Evolutionary conservation across 768 basidiomycete genomes (phyloP).

Genomic region (Pleurotus djamor): DNA sequence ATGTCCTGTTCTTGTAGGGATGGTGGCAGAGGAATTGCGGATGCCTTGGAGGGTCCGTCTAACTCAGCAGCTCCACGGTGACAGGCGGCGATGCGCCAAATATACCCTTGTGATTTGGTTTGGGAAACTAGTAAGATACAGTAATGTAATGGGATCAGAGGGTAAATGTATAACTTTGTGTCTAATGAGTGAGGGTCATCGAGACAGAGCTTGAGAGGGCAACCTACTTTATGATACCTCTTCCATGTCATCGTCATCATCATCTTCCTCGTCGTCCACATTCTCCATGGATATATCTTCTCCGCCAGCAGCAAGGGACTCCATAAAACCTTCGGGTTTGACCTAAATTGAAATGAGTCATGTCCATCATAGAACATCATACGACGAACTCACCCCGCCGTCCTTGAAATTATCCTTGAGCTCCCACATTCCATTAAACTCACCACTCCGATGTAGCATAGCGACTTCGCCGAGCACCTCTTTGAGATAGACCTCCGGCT

Average conservation of each 20-base stretch:
- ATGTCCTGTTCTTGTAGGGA: background rate
- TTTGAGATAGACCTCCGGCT: constrained; percentile 86
- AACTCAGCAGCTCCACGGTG: too few species aligned
- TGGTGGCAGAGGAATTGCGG: constrained; percentile 7
- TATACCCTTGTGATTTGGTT: too few species aligned
- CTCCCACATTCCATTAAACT: constrained; percentile 80
- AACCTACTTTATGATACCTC: constrained; percentile 49
- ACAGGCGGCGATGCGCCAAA: too few species aligned
- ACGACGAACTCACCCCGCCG: constrained; percentile 38
- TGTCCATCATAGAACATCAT: background rate
- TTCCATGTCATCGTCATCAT: constrained; percentile 68
- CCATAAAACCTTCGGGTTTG: constrained; percentile 45
- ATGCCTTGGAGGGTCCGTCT: background rate
- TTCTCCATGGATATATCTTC: constrained; percentile 50
- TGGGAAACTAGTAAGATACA: background rate
- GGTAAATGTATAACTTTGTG: background rate
- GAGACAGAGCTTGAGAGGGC: background rate
- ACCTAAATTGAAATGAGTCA: constrained; percentile 1
- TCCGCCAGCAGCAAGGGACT: constrained; percentile 34
- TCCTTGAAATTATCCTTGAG: constrained; percentile 73
- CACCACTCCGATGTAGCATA: constrained; percentile 74
- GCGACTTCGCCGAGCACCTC: constrained; percentile 80
- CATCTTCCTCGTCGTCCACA: constrained; percentile 54
- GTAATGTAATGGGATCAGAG: background rate
- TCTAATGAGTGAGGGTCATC: too few species aligned